These are phyloP conservation scores for Aegilops tauschii DNA, from an alignment of 176 grass and related monocot species.

Conservation along the genomic window DNA sequence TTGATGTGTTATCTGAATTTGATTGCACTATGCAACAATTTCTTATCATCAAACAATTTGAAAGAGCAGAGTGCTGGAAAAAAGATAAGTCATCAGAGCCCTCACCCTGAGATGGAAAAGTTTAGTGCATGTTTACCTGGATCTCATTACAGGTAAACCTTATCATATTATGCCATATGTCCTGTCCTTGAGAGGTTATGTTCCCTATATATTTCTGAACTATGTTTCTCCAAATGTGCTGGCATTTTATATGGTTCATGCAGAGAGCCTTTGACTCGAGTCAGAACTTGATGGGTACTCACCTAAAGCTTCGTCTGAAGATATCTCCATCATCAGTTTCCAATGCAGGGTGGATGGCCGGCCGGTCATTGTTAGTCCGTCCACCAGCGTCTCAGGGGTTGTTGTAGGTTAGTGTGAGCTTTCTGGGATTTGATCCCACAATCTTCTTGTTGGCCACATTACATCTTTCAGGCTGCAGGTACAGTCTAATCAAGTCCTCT, in stretches of 20 bases:
- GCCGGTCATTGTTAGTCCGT: not conserved
- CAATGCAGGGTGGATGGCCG: not conserved
- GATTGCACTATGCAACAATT: constrained; percentile 5
- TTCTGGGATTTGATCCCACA: not conserved
- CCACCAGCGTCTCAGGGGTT: not conserved
- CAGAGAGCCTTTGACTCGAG: not conserved
- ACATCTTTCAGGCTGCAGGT: not conserved
- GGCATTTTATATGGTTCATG: constrained; percentile 10
- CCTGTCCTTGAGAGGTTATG: not conserved
- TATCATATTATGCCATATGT: constrained; percentile 7
- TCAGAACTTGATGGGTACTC: not conserved
- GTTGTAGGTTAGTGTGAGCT: not conserved
- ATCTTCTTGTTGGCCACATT: not conserved
- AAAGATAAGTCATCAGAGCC: not conserved
- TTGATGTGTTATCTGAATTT: not conserved
- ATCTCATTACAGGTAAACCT: not conserved
- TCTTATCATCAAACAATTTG: not conserved
- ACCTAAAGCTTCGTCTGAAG: not conserved
- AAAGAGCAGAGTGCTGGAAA: not conserved
- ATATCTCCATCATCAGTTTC: not conserved
- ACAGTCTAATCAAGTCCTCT: not conserved
- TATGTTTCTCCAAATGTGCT: constrained; percentile 22
- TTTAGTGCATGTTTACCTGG: not conserved
- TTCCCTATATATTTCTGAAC: constrained; percentile 22
- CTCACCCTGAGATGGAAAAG: not conserved